A percentile compares a stretch with the other conserved stretches of the same genome.
Conservation (phyloP, 768 basidiomycete species). For the Tylopilus balloui region DNA sequence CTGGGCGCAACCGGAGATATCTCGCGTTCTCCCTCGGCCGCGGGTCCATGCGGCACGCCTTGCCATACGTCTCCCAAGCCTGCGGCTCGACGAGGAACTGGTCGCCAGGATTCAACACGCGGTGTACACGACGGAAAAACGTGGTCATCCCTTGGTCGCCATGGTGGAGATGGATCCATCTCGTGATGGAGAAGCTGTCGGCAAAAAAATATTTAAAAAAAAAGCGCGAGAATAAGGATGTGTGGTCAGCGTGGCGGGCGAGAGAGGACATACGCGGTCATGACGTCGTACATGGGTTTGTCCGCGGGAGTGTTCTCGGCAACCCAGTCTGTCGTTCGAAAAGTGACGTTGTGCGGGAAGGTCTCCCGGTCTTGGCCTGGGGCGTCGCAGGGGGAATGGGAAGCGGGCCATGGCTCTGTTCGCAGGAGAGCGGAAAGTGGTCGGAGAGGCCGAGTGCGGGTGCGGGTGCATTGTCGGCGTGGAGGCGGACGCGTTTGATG, state of each 20-base stretch:
- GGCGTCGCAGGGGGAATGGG: slow-evolving; percentile 54
- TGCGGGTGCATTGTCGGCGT: too few species aligned
- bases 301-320: slow-evolving; percentile 51
- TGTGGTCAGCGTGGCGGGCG: not conserved
- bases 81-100: slow-evolving; percentile 86
- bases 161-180: slow-evolving; percentile 87
- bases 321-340: slow-evolving; percentile 75
- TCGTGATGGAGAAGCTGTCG: slow-evolving; percentile 67
- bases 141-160: slow-evolving; percentile 66
- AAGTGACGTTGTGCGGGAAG: slow-evolving; percentile 80
- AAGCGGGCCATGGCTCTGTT: slow-evolving; percentile 70
- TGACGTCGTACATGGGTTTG: slow-evolving; percentile 62
- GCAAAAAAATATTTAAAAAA: too few species aligned
- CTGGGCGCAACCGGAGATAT: slow-evolving; percentile 53
- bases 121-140: slow-evolving; percentile 64
- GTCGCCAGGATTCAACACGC: slow-evolving; percentile 57
- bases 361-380: slow-evolving; percentile 21
- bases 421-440: slow-evolving; percentile 76
- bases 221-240: not conserved
- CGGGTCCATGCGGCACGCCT: slow-evolving; percentile 67
- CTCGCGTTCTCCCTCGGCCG: slow-evolving; percentile 58
- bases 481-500: slow-evolving; percentile 13
- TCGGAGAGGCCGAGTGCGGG: slow-evolving; percentile 25
- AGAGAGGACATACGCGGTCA: slow-evolving; percentile 55
- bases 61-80: slow-evolving; percentile 78